Evolutionary conservation across 2,329 filamentous ascomycete species (phyloP), one percentile per base, ranked within the genome.

Genomic region (Pseudocercospora eumusae): DNA sequence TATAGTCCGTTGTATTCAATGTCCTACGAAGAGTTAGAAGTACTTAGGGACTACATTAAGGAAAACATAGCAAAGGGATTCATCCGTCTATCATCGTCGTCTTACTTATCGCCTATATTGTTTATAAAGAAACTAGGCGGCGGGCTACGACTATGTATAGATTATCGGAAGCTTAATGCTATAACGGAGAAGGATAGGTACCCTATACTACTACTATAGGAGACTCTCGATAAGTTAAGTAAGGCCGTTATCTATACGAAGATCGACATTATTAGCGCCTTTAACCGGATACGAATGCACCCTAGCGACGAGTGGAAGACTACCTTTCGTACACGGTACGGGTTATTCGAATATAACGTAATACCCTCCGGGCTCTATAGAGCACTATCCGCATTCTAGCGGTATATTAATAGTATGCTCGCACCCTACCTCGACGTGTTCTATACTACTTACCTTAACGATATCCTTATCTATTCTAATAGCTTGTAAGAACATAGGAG

Each of bases 111-210:
- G n/a, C n/a, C n/a, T n/a, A n/a, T n/a, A n/a, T n/a, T n/a, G n/a
- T n/a, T n/a, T n/a, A n/a, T n/a, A n/a, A n/a, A n/a, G n/a, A n/a
- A n/a, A n/a, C n/a, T n/a, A n/a, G n/a, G n/a, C n/a, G n/a, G n/a
- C n/a, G n/a, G n/a, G n/a, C n/a, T n/a, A n/a, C 6, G 15, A 3
- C 49, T 74, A 3, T 74, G 65, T 61, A 59, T 75, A 3, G 66
- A 77, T 52, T 76, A 75, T 54, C n/a, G 64, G 21, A 49, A 56
- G 1, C 57, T 76, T 23, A 76, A 76, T 56, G 18, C 47, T 4
- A 66, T 75, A 18, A 76, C 68, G 0, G 59, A 67, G n/a, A 76
- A 77, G 55, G 67, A 75, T 60, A 23, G 57, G 1, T 72, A 73
- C 36, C 63, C 60, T 0, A 20, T 76, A 65, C 64, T 0, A 36